phyloP scores from a whole-genome alignment of 1,139 yeast species.

The Entelexis sorbosivorans region DNA sequence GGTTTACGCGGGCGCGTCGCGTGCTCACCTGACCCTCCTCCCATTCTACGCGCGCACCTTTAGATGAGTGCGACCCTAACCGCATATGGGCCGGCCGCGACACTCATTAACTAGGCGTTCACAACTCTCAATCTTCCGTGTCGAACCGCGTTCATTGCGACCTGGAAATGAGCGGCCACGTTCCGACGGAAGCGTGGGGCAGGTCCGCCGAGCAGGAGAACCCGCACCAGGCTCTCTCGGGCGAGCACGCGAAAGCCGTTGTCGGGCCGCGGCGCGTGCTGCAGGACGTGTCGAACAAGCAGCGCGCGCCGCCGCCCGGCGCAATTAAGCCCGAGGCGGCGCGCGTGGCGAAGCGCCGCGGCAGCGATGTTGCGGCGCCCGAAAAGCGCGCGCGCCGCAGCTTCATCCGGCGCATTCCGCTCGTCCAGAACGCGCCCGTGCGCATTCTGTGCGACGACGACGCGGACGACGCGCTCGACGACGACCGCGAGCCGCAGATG shows the following conservation, averaged over 20 bases:
- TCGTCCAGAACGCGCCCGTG: conserved; percentile 4
- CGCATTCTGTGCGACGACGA: conserved; percentile 2
- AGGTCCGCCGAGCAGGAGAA: conserved; percentile 6
- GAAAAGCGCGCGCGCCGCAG: conserved; percentile 1
- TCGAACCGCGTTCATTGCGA: conserved; percentile 4
- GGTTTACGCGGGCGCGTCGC: conserved; percentile 1
- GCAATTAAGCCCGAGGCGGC: neutral
- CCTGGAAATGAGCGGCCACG: conserved; percentile 3
- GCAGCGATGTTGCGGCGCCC: neutral
- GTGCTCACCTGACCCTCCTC: neutral
- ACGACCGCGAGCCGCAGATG: conserved; percentile 85
- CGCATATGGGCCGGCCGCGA: neutral
- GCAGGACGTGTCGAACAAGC: conserved; percentile 13
- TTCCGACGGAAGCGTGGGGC: neutral
- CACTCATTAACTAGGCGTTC: neutral
- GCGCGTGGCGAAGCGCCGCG: neutral
- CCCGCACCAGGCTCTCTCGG: neutral
- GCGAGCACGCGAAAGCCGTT: neutral
- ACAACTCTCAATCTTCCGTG: neutral
- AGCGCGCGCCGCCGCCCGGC: neutral
- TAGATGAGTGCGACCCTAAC: conserved; percentile 5
- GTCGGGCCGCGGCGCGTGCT: conserved; percentile 8
- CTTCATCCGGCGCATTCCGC: conserved; percentile 8
- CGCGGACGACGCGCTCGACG: conserved; percentile 28
- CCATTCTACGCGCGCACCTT: neutral